Evolutionary conservation across 495 filamentous ascomycete species (phyloP).

Genomic region (Cetradonia linearis): DNA sequence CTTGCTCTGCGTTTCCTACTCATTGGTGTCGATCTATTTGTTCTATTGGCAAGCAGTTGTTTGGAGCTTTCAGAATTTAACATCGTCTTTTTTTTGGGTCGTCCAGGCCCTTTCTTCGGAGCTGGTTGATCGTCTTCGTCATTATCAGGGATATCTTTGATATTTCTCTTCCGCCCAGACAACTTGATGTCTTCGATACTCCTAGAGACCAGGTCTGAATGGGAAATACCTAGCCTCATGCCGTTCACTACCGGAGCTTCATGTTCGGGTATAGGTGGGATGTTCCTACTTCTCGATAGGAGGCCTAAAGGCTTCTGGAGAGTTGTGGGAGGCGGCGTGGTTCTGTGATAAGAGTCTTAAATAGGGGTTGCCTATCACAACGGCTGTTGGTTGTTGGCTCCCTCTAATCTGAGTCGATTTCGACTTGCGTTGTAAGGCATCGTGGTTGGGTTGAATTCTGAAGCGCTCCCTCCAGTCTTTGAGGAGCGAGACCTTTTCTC

Average conservation of each 20-base stretch:
- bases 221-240: background rate
- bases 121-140: background rate
- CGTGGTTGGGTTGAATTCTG: constrained; percentile 19
- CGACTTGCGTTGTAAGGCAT: background rate
- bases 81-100: background rate
- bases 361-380: background rate
- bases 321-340: background rate
- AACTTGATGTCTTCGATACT: too few relatives aligned
- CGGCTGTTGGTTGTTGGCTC: background rate
- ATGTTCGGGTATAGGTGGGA: background rate
- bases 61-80: background rate
- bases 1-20: background rate
- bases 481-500: constrained; percentile 39
- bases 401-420: background rate
- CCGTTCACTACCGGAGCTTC: background rate
- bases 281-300: background rate
- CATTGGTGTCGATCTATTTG: background rate
- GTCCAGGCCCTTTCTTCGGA: background rate
- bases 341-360: background rate
- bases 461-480: constrained; percentile 46
- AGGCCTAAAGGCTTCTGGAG: background rate
- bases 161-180: background rate
- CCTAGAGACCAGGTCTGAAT: background rate
- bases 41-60: background rate
- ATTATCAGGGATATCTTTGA: background rate